A percentile compares a stretch with the other conserved stretches of the same genome.
These are phyloP conservation scores for Fusarium mundagurra DNA, from an alignment of 2,329 filamentous ascomycete species.

Conservation along the genomic window DNA sequence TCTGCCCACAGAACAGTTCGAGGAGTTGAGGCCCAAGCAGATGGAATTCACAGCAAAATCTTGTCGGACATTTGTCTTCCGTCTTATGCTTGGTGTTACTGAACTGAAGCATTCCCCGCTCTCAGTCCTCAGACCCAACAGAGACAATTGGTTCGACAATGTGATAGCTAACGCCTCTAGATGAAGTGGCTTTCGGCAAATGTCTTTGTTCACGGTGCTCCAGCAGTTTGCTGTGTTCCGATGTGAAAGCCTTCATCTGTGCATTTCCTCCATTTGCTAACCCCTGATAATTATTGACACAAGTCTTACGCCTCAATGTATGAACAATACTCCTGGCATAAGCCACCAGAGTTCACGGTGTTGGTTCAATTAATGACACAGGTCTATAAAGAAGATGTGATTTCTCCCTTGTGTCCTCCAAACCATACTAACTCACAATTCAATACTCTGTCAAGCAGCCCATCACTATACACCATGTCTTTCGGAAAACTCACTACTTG, in stretches of 20 bases:
- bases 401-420: not conserved
- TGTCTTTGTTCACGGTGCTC: slow-evolving; percentile 22
- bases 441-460: not conserved
- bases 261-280: not conserved
- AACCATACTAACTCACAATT: not conserved
- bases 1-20: not conserved
- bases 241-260: slow-evolving; percentile 7
- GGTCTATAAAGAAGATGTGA: not conserved
- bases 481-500: slow-evolving; percentile 43
- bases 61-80: not conserved
- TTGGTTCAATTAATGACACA: not conserved
- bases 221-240: not conserved
- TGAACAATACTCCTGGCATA: not conserved
- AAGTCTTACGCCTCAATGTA: not conserved
- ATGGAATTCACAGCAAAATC: not conserved
- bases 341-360: slow-evolving; percentile 6
- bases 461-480: slow-evolving; percentile 19
- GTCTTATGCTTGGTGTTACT: slow-evolving; percentile 4
- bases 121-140: not conserved
- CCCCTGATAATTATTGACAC: not conserved
- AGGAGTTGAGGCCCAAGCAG: not conserved
- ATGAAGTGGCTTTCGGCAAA: slow-evolving; percentile 19
- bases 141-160: slow-evolving; percentile 7
- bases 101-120: slow-evolving; percentile 2
- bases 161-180: slow-evolving; percentile 6